These are phyloP conservation scores for Eimeria necatrix DNA, from an alignment of 169 alveolate species.

Conservation along the genomic window DNA sequence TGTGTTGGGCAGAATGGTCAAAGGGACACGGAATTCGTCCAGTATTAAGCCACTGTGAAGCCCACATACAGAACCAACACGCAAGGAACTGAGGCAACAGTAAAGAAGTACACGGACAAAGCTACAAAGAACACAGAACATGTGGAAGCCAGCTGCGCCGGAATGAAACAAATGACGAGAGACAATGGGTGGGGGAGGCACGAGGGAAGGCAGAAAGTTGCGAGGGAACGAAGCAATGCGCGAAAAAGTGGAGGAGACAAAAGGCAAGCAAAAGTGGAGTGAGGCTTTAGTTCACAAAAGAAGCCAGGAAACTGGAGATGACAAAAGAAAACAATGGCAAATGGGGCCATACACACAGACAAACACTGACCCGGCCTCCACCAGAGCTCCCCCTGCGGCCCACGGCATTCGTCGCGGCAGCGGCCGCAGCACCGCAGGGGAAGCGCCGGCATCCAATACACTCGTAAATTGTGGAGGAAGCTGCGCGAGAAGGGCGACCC, in stretches of 20 bases:
- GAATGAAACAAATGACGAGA: neutral
- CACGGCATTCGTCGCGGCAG: neutral
- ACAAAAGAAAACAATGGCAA: neutral
- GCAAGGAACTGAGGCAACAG: neutral
- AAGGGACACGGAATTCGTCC: too few species aligned
- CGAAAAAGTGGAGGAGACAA: neutral
- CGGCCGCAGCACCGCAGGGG: neutral
- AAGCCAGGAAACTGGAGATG: neutral
- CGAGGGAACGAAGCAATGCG: neutral
- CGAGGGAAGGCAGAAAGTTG: neutral
- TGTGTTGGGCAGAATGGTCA: too few species aligned
- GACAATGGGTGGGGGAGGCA: neutral
- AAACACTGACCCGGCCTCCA: conserved; percentile 2
- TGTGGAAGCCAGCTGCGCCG: neutral
- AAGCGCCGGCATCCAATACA: neutral
- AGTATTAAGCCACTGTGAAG: too few species aligned
- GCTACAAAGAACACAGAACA: neutral
- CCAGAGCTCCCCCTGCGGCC: conserved; percentile 10
- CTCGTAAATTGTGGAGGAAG: neutral
- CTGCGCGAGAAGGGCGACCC: conserved; percentile 39
- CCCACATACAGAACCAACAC: too few species aligned
- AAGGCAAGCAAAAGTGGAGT: neutral
- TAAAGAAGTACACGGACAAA: neutral
- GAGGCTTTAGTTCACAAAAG: neutral
- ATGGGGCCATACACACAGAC: neutral